Evolutionary conservation across 2,329 filamentous ascomycete genomes (phyloP).

Genomic region (Neonectria coccinea): DNA sequence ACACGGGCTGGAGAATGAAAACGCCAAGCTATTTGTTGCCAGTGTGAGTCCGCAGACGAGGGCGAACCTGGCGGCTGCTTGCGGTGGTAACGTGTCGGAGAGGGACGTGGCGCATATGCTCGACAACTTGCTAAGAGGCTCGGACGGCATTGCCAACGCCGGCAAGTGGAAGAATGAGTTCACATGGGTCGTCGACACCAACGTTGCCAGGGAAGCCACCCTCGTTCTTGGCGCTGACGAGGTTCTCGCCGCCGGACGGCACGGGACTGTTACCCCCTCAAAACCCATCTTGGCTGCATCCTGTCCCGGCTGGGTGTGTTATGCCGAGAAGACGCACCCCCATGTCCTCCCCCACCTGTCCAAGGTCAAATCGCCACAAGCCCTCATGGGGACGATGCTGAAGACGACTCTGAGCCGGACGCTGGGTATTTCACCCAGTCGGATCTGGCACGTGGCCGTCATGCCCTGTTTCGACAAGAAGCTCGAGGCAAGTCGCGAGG

Average conservation of each 20-base stretch:
- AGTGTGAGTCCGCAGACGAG: constrained; percentile 93
- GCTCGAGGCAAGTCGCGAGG: constrained; percentile 91
- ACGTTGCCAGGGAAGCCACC: constrained; percentile 82
- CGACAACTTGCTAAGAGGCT: constrained; percentile 77
- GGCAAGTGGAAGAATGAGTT: constrained; percentile 83
- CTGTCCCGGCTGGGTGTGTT: constrained; percentile 98
- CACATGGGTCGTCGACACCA: constrained; percentile 91
- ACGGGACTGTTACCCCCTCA: constrained; percentile 36
- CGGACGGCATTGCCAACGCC: constrained; percentile 74
- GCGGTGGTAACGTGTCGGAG: constrained; percentile 77
- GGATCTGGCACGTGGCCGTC: constrained; percentile 93
- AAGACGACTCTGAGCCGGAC: constrained; percentile 85
- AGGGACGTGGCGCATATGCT: constrained; percentile 84
- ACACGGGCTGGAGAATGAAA: constrained; percentile 65
- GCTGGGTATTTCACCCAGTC: constrained; percentile 77
- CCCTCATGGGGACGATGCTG: constrained; percentile 87
- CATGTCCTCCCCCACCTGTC: constrained; percentile 93
- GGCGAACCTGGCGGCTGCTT: constrained; percentile 88
- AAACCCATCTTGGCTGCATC: constrained; percentile 85
- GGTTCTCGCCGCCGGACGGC: constrained; percentile 58
- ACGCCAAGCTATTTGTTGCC: constrained; percentile 86
- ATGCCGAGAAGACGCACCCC: constrained; percentile 97
- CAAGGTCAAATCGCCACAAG: constrained; percentile 92
- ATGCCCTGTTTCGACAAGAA: constrained; percentile 99
- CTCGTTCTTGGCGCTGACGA: constrained; percentile 85